Percentiles rank a stretch among this genome's conserved stretches.
Evolutionary conservation across 768 basidiomycete species (phyloP).

Genomic region (Crassisporium funariophilum): DNA sequence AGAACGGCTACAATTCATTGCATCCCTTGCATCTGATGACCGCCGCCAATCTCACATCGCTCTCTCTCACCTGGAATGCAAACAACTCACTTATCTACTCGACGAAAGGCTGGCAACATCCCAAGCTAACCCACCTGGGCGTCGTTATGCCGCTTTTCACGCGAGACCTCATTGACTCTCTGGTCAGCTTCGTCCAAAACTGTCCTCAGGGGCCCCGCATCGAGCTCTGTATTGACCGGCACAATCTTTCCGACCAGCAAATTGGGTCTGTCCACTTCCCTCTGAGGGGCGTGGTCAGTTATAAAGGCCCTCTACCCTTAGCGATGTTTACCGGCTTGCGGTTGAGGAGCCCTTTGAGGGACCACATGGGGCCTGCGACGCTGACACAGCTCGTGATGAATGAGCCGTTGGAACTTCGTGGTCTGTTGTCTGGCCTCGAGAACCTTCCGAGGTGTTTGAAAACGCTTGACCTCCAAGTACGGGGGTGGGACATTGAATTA

Average conservation of each 20-base stretch:
- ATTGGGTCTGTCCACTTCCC: slow-evolving; percentile 22
- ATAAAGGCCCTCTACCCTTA: slow-evolving; percentile 28
- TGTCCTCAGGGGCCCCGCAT: slow-evolving; percentile 20
- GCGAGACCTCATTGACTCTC: slow-evolving; percentile 29
- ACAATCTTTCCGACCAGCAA: slow-evolving; percentile 30
- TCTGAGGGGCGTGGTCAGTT: slow-evolving; percentile 25
- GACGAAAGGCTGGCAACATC: slow-evolving; percentile 11
- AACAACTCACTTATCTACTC: slow-evolving; percentile 13
- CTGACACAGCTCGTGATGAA: slow-evolving; percentile 24
- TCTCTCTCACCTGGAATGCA: slow-evolving; percentile 20
- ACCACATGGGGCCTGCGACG: neutral
- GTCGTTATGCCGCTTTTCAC: slow-evolving; percentile 27
- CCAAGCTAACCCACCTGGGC: slow-evolving; percentile 17
- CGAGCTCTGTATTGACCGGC: slow-evolving; percentile 22
- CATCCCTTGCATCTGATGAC: slow-evolving; percentile 21
- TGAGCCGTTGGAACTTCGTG: slow-evolving; percentile 19
- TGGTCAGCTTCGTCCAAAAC: slow-evolving; percentile 21
- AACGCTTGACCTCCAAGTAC: slow-evolving; percentile 25
- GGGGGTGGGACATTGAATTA: slow-evolving; percentile 32
- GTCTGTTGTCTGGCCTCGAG: slow-evolving; percentile 22
- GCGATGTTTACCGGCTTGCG: slow-evolving; percentile 17
- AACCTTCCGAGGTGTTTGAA: slow-evolving; percentile 20
- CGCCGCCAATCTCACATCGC: slow-evolving; percentile 9
- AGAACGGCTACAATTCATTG: slow-evolving; percentile 7
- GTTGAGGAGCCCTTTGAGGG: neutral